Evolutionary conservation across 148 eudicot genomes (phyloP).

Genomic region (Talinum fruticosum): DNA sequence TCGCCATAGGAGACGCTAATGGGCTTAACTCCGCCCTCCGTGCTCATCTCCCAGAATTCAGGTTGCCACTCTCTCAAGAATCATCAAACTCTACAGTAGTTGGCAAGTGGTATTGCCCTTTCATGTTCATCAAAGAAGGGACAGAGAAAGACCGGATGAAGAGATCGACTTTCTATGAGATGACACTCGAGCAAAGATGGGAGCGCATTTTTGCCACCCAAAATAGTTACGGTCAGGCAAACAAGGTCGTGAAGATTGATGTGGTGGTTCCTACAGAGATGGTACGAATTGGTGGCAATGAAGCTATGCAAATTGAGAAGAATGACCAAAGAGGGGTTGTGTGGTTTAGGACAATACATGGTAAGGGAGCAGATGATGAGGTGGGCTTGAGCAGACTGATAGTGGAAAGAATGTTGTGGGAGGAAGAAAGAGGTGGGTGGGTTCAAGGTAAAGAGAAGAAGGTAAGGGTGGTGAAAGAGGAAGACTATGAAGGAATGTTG

Average conservation of each 20-base stretch:
- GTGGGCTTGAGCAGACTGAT: slow-evolving; percentile 55
- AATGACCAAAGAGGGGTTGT: slow-evolving; percentile 31
- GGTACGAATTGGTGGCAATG: slow-evolving; percentile 33
- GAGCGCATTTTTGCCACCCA: slow-evolving; percentile 49
- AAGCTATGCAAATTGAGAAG: slow-evolving; percentile 34
- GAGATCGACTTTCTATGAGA: slow-evolving; percentile 50
- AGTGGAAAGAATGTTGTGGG: slow-evolving; percentile 70
- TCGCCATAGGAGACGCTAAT: slow-evolving; percentile 24
- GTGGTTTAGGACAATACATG: slow-evolving; percentile 36
- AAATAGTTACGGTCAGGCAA: slow-evolving; percentile 13
- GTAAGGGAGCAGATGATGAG: slow-evolving; percentile 16
- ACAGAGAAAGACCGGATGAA: slow-evolving; percentile 41
- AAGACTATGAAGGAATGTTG: slow-evolving; percentile 55
- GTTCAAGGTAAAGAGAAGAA: slow-evolving; percentile 26
- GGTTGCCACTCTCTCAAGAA: slow-evolving; percentile 28
- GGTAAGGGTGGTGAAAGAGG: slow-evolving; percentile 40
- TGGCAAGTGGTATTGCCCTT: too few relatives aligned
- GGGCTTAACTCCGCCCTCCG: slow-evolving; percentile 59
- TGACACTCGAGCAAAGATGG: slow-evolving; percentile 72
- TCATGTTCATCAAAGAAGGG: too few relatives aligned
- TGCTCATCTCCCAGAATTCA: slow-evolving; percentile 43
- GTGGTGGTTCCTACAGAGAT: slow-evolving; percentile 40
- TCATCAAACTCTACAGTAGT: slow-evolving; percentile 2
- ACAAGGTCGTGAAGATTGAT: slow-evolving; percentile 35
- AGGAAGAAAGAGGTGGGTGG: slow-evolving; percentile 64